Conservation (phyloP, 2,329 filamentous ascomycete genomes). For the Fusarium staphyleae region DNA sequence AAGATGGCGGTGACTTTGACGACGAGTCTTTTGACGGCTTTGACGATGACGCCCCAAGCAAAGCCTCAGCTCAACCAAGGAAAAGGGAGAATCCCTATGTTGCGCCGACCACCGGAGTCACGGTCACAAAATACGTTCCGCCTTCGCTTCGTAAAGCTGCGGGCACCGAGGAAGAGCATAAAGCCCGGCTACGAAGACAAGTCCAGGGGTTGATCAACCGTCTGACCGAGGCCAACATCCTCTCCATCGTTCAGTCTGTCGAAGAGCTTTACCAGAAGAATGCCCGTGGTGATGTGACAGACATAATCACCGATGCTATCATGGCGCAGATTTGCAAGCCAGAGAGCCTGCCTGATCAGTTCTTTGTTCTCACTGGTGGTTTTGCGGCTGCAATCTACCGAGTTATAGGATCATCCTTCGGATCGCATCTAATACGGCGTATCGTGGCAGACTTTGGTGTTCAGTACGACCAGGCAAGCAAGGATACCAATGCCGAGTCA, state of each 20-base stretch:
- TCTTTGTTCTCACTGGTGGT: constrained; percentile 87
- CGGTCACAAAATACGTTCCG: constrained; percentile 80
- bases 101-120: constrained; percentile 64
- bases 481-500: constrained; percentile 50
- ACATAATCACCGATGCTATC: constrained; percentile 77
- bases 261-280: constrained; percentile 85
- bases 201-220: constrained; percentile 91
- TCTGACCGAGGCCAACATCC: constrained; percentile 87
- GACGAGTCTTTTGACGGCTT: constrained; percentile 52
- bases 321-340: constrained; percentile 81
- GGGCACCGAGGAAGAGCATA: constrained; percentile 69
- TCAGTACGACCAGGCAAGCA: constrained; percentile 60
- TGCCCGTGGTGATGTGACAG: constrained; percentile 87
- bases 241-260: constrained; percentile 82
- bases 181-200: constrained; percentile 76
- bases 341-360: constrained; percentile 82
- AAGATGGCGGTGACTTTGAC: constrained; percentile 43
- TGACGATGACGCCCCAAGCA: constrained; percentile 44
- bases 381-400: constrained; percentile 91
- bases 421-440: constrained; percentile 82
- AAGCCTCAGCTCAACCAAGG: constrained; percentile 51
- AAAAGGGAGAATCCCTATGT: constrained; percentile 87
- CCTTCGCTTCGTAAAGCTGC: constrained; percentile 77
- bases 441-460: constrained; percentile 78
- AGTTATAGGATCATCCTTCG: constrained; percentile 86